phyloP scores from a whole-genome alignment of 2,329 filamentous ascomycete genomes.

The Raffaelea deltoideospora region DNA sequence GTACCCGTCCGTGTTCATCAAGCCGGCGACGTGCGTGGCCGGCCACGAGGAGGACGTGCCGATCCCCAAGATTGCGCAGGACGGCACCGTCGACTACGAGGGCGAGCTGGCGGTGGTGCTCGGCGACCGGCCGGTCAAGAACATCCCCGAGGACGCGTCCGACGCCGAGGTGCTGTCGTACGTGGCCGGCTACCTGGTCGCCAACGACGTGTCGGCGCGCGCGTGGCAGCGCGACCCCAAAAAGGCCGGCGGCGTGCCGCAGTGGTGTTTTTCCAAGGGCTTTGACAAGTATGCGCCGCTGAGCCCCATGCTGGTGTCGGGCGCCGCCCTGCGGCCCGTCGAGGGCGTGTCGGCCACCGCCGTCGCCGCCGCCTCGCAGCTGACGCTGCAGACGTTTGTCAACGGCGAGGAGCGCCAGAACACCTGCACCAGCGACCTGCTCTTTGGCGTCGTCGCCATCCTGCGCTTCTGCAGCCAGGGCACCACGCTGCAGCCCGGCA shows the following conservation, averaged over 20 bases:
- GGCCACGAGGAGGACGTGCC: too few relatives aligned
- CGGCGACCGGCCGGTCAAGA: conserved; percentile 31
- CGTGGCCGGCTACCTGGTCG: conserved; percentile 39
- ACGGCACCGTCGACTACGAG: conserved; percentile 41
- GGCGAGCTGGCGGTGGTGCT: conserved; percentile 43
- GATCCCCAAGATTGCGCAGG: conserved; percentile 38
- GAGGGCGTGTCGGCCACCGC: neutral
- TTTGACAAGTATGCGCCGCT: conserved; percentile 34
- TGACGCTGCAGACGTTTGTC: conserved; percentile 28
- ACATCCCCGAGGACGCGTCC: conserved; percentile 36
- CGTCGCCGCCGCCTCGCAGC: conserved; percentile 21
- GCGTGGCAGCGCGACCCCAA: conserved; percentile 30
- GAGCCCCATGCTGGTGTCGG: conserved; percentile 8
- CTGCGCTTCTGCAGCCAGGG: conserved; percentile 23
- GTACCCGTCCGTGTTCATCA: too few relatives aligned
- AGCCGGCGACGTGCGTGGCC: too few relatives aligned
- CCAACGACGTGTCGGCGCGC: conserved; percentile 26
- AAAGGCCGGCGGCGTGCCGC: conserved; percentile 34
- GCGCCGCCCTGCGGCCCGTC: conserved; percentile 25
- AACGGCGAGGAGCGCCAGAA: conserved; percentile 33
- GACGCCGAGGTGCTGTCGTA: conserved; percentile 40
- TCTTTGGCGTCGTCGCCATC: conserved; percentile 25
- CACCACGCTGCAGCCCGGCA: conserved; percentile 26
- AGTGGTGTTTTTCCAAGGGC: conserved; percentile 41
- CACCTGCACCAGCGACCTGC: conserved; percentile 22